phyloP scores from a whole-genome alignment of 305 asterid genomes.

The Rubia peregrina region DNA sequence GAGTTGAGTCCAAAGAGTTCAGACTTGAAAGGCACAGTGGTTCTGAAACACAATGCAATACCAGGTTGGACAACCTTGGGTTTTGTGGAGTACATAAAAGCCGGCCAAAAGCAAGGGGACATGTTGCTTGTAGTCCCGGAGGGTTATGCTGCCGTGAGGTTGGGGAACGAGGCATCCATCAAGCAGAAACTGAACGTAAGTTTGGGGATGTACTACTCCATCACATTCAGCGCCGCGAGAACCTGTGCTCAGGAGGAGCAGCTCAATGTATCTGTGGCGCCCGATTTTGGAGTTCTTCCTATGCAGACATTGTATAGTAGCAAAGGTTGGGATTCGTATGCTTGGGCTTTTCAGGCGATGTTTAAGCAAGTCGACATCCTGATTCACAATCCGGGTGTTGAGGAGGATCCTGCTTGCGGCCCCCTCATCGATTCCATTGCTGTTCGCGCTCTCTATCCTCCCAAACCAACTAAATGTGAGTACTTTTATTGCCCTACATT shows the following conservation, averaged over 20 bases:
- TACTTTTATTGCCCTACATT: background rate
- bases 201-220: conserved; percentile 66
- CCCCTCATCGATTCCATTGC: conserved; percentile 89
- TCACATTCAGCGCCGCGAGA: conserved; percentile 85
- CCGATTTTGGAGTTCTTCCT: conserved; percentile 75
- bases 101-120: conserved; percentile 97
- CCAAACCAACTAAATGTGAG: conserved; percentile 65
- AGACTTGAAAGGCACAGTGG: conserved; percentile 60
- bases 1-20: conserved; percentile 49
- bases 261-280: conserved; percentile 68
- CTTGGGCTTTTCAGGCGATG: conserved; percentile 72
- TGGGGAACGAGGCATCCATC: conserved; percentile 87
- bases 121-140: conserved; percentile 91
- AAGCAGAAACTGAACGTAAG: conserved; percentile 65
- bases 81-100: conserved; percentile 82
- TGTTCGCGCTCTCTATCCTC: conserved; percentile 70
- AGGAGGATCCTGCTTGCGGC: conserved; percentile 96
- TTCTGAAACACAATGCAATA: conserved; percentile 52
- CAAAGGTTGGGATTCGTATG: conserved; percentile 91
- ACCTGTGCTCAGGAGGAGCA: conserved; percentile 93
- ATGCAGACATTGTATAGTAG: conserved; percentile 87
- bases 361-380: conserved; percentile 39
- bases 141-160: conserved; percentile 81
- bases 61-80: conserved; percentile 77
- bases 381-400: conserved; percentile 83